Conservation (phyloP, 371 early-diverging fungal genomes). For the Mucor piriformis region DNA sequence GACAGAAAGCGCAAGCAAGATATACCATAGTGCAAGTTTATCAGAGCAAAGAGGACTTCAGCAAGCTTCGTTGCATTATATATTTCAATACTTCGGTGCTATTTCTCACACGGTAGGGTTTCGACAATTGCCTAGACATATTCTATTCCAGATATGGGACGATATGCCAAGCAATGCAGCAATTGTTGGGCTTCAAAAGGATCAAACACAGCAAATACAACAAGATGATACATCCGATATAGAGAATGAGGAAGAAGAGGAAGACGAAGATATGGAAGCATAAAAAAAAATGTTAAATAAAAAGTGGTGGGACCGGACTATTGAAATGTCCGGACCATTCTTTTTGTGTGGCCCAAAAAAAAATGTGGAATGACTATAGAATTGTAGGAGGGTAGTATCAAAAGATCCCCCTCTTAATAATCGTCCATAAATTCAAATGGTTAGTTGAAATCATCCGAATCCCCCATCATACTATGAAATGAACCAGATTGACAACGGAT, state of each 20-base stretch:
- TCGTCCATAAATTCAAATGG: conserved; percentile 24
- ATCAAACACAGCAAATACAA: conserved; percentile 9
- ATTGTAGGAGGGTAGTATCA: not conserved
- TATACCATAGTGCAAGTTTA: conserved; percentile 61
- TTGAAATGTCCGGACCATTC: conserved; percentile 6
- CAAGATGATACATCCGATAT: not conserved
- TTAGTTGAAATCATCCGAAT: conserved; percentile 12
- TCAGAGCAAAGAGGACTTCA: conserved; percentile 64
- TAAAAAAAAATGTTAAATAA: conserved; percentile 3
- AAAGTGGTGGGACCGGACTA: not conserved
- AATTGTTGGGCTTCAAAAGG: conserved; percentile 29
- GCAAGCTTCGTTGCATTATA: conserved; percentile 58
- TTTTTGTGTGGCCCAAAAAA: conserved; percentile 6
- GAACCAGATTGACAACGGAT: conserved; percentile 3
- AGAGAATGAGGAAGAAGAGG: not conserved
- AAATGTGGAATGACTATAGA: conserved; percentile 18
- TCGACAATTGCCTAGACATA: conserved; percentile 54
- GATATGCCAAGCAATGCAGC: conserved; percentile 53
- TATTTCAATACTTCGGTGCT: conserved; percentile 68
- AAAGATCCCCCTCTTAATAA: conserved; percentile 26
- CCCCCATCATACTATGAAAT: not conserved
- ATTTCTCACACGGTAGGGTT: conserved; percentile 63
- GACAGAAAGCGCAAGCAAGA: conserved; percentile 57
- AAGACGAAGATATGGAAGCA: conserved; percentile 17
- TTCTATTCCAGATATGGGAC: conserved; percentile 68